Evolutionary conservation across 2,329 filamentous ascomycete species (phyloP).

Genomic region (Ascochyta koolunga): DNA sequence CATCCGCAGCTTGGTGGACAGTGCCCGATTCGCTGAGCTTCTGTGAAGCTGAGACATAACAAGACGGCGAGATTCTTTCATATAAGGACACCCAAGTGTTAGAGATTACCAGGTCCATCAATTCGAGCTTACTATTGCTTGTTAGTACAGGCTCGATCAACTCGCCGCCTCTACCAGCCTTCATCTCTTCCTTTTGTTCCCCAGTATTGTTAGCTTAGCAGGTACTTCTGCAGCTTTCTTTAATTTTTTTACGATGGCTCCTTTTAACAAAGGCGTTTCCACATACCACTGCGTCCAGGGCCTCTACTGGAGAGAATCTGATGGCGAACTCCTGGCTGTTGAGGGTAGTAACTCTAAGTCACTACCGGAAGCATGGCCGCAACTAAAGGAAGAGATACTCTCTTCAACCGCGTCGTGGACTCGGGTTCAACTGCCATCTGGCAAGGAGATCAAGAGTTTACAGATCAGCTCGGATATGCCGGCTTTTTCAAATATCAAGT

Average conservation of each 20-base stretch:
- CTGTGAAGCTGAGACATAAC: conserved; percentile 18
- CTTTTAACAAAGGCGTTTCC: conserved; percentile 38
- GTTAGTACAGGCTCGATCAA: conserved; percentile 11
- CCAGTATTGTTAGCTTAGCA: conserved; percentile 11
- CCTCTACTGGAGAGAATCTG: conserved; percentile 35
- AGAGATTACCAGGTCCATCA: conserved; percentile 6
- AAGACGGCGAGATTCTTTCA: conserved; percentile 21
- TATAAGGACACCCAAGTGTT: conserved; percentile 18
- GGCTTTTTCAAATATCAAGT: conserved; percentile 27
- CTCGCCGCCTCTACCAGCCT: background rate
- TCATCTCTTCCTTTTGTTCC: conserved; percentile 13
- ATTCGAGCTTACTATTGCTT: conserved; percentile 14
- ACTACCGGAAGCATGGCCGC: conserved; percentile 28
- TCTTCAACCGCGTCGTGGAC: conserved; percentile 21
- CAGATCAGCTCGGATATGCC: conserved; percentile 24
- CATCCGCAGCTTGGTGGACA: conserved; percentile 25
- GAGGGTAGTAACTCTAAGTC: conserved; percentile 32
- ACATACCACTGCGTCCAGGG: conserved; percentile 38
- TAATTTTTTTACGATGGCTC: conserved; percentile 27
- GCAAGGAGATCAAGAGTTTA: conserved; percentile 32
- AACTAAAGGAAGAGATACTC: conserved; percentile 25
- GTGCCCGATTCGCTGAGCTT: conserved; percentile 19
- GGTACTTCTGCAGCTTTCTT: conserved; percentile 10
- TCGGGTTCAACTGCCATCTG: conserved; percentile 29
- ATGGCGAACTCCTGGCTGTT: conserved; percentile 32